phyloP scores from a whole-genome alignment of 2,329 filamentous ascomycete genomes.

The Phialocephala subalpina region DNA sequence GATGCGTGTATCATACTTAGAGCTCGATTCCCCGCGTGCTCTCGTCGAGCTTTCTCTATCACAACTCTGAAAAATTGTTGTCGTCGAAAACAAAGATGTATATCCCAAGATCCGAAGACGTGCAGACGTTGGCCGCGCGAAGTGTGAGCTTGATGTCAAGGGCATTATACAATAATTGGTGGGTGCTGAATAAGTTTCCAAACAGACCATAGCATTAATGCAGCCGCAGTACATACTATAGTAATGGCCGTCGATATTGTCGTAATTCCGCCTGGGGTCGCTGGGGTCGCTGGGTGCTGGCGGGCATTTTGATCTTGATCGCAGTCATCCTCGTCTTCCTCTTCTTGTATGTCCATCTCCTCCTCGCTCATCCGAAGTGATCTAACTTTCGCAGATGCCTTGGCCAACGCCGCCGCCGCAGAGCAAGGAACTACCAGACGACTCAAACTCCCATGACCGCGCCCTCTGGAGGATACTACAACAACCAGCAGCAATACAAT shows the following conservation, averaged over 20 bases:
- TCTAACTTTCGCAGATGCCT: slow-evolving; percentile 11
- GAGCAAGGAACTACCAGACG: neutral
- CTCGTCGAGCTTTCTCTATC: neutral
- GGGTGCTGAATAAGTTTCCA: neutral
- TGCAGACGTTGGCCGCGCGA: neutral
- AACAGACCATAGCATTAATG: neutral
- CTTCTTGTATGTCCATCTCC: slow-evolving; percentile 4
- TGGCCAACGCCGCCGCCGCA: slow-evolving; percentile 1
- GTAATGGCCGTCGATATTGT: neutral
- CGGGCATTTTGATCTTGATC: slow-evolving; percentile 7
- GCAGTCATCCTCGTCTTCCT: neutral
- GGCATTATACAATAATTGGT: slow-evolving; percentile 4
- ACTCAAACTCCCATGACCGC: slow-evolving; percentile 13
- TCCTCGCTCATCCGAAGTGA: neutral
- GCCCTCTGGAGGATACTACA: neutral
- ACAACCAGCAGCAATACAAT: slow-evolving; percentile 6
- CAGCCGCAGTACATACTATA: neutral
- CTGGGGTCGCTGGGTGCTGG: slow-evolving; percentile 11
- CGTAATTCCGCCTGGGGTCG: neutral
- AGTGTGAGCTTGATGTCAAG: neutral
- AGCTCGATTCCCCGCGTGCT: neutral
- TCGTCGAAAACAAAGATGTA: neutral
- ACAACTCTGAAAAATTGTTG: neutral
- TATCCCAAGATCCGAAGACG: slow-evolving; percentile 3
- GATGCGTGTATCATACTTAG: slow-evolving; percentile 1